Base-by-base conservation (phyloP, 805 yeast genomes). In the Candida palmyrensis region DNA sequence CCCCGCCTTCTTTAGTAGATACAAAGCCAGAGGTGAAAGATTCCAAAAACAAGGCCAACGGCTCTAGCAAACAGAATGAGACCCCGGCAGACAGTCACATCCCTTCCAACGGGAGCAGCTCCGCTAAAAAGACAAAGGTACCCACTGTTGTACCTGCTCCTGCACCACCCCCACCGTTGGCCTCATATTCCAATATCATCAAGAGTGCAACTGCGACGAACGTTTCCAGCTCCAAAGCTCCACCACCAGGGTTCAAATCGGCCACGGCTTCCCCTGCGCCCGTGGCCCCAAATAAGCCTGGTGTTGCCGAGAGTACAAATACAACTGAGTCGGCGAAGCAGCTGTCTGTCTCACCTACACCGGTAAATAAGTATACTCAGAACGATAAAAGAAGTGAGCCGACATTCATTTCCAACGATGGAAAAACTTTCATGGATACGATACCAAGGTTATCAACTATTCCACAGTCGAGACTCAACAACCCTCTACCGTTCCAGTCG, bases 401-500 rank as follows among this genome's bases (percentile, higher is more conserved):
- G 51, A 55, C 56, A 26, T 40, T 32, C 18, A 27, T 43, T 7
- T 26, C 44, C 24, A 21, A 29, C 15, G 52, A 40, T 27, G 34
- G 37, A 32, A 42, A 41, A 25, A 29, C 44, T 14, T 47, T 51
- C 33, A 38, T 46, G 33, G 56, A 53, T 23, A 48, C 53, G 8
- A 40, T 49, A 12, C 43, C 55, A 9, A 40, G 55, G 11, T 39
- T 55, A 9, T 39, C 54, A 3, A 46, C 53, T 25, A 48, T 62
- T 19, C 52, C 61, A 2, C 77, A 39, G 52, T 57, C 52, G 21
- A 60, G 82, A 27, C 53, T 76, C 23, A 53, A 53, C 20, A 66
- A 71, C 33, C 82, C 85, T 16, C 66, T 75, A 18, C 66, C 79
- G 12, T 63, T 75, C 39, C 67, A 68, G 18, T 53, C 73, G 2